These are phyloP conservation scores for Dryas integrifolia DNA, from an alignment of 331 rosid species.

Conservation along the genomic window DNA sequence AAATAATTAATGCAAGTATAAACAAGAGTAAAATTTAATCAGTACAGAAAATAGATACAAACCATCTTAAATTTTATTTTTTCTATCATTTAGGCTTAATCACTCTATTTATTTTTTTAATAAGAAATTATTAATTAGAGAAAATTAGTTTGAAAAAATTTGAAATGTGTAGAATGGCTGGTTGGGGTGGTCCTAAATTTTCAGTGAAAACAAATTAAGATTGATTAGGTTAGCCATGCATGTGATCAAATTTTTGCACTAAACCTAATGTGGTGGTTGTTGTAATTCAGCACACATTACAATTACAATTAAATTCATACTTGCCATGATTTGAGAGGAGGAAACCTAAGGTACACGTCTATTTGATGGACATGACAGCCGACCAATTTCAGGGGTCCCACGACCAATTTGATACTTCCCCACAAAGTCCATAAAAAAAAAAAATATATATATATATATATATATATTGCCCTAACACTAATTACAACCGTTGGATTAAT, in stretches of 20 bases:
- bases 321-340: slow-evolving; percentile 39
- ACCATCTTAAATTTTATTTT: no score
- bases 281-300: background rate
- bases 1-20: no score
- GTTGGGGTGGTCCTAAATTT: background rate
- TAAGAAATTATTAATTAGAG: no score
- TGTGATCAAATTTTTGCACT: slow-evolving; percentile 23
- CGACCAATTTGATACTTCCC: slow-evolving; percentile 10
- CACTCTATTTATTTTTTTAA: no score
- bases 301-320: slow-evolving; percentile 22
- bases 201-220: background rate
- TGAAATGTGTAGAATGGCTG: no score
- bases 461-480: background rate
- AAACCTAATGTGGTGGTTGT: slow-evolving; percentile 25
- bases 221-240: background rate
- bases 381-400: slow-evolving; percentile 47
- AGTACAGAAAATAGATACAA: no score
- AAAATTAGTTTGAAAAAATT: no score
- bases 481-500: background rate
- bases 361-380: slow-evolving; percentile 44
- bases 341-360: slow-evolving; percentile 33
- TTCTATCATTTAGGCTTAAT: no score
- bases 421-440: background rate
- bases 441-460: no score
- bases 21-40: no score